These are phyloP conservation scores for Aphanomyces invadans DNA, from an alignment of 352 stramenopile genomes.

Conservation along the genomic window DNA sequence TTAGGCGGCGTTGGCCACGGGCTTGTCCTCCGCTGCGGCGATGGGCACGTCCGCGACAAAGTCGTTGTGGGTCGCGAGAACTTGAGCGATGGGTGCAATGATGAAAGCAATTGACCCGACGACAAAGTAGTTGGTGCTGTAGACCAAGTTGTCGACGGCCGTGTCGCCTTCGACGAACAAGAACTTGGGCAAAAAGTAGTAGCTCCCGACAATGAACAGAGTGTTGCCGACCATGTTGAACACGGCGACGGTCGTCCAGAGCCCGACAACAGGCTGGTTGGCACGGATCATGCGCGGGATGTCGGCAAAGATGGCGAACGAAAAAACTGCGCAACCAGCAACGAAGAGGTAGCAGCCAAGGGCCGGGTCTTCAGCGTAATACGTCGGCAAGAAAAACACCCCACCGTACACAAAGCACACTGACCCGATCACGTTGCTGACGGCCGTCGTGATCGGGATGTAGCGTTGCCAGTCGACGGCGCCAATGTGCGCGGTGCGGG, in stretches of 20 bases:
- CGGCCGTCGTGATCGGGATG: slow-evolving; percentile 47
- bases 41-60: background rate
- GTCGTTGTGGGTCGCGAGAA: background rate
- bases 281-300: slow-evolving; percentile 26
- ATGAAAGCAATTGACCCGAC: slow-evolving; percentile 71
- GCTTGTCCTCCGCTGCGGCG: background rate
- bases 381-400: slow-evolving; percentile 70
- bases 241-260: slow-evolving; percentile 33
- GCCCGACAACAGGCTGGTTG: slow-evolving; percentile 41
- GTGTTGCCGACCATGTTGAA: slow-evolving; percentile 57
- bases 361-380: slow-evolving; percentile 53
- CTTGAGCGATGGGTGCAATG: slow-evolving; percentile 28
- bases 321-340: slow-evolving; percentile 60
- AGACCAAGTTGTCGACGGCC: slow-evolving; percentile 62
- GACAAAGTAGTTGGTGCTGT: slow-evolving; percentile 64
- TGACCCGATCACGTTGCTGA: slow-evolving; percentile 58
- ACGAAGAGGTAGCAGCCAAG: slow-evolving; percentile 74
- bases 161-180: slow-evolving; percentile 47
- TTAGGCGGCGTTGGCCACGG: background rate
- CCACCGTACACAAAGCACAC: slow-evolving; percentile 68
- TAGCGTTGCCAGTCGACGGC: slow-evolving; percentile 42
- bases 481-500: slow-evolving; percentile 44
- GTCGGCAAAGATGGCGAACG: slow-evolving; percentile 46
- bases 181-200: slow-evolving; percentile 72
- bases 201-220: slow-evolving; percentile 71